Evolutionary conservation across 371 early-diverging fungal species (phyloP).

Genomic region (Haplosporangium sp.): DNA sequence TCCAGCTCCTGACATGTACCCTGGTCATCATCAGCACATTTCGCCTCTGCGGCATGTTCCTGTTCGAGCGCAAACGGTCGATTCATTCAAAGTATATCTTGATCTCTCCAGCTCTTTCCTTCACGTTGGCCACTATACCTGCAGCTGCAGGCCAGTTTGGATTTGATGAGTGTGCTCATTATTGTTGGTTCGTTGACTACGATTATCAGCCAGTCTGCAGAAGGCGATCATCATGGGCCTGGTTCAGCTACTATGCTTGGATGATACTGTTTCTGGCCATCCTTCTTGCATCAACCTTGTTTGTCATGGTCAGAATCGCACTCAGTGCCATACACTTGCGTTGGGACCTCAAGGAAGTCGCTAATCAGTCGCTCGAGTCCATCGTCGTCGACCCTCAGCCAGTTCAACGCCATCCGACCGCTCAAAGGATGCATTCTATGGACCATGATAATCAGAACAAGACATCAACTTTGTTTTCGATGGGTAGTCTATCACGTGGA

Average conservation of each 20-base stretch:
- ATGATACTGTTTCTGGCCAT: conserved; percentile 39
- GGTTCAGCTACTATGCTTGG: conserved; percentile 41
- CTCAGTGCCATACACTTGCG: conserved; percentile 13
- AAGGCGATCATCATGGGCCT: conserved; percentile 37
- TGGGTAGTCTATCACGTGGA: background rate
- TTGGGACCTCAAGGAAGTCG: conserved; percentile 26
- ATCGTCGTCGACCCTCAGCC: background rate
- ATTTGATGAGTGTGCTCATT: conserved; percentile 37
- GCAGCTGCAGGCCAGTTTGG: conserved; percentile 24
- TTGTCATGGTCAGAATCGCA: conserved; percentile 37
- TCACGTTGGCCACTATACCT: conserved; percentile 35
- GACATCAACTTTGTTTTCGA: conserved; percentile 10
- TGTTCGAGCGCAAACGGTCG: conserved; percentile 29
- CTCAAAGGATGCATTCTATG: conserved; percentile 11
- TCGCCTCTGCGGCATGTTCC: conserved; percentile 50
- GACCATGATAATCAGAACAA: conserved; percentile 1
- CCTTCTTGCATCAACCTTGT: conserved; percentile 37
- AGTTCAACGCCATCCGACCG: background rate
- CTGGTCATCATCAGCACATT: conserved; percentile 47
- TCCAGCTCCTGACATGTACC: conserved; percentile 43
- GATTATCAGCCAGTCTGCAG: conserved; percentile 21
- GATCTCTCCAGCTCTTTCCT: conserved; percentile 30
- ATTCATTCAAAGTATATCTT: conserved; percentile 33
- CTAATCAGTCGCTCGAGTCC: conserved; percentile 11
- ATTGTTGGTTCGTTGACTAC: conserved; percentile 41